Evolutionary conservation across 148 eudicot species (phyloP).

Genomic region (Persicaria tinctoria): DNA sequence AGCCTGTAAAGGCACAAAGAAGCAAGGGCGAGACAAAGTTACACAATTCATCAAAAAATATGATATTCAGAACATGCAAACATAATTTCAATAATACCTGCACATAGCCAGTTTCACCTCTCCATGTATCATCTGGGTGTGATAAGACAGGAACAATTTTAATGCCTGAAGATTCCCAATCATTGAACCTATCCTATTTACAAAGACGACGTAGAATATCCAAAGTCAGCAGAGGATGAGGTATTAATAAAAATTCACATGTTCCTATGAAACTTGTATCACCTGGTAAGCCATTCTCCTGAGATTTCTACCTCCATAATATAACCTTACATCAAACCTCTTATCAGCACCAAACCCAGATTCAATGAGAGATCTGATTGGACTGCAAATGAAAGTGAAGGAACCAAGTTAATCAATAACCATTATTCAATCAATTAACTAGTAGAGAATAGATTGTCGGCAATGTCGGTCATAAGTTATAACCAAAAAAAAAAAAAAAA

Average conservation of each 20-base stretch:
- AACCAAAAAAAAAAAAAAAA: not conserved
- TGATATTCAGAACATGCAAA: not conserved
- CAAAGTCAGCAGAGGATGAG: constrained; percentile 11
- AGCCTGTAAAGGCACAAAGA: constrained; percentile 41
- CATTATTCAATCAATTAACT: not conserved
- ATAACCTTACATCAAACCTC: constrained; percentile 90
- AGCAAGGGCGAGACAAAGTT: not conserved
- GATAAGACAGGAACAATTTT: constrained; percentile 78
- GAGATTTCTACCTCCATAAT: constrained; percentile 91
- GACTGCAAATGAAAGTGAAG: constrained; percentile 42
- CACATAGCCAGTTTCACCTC: constrained; percentile 81
- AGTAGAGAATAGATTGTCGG: not conserved
- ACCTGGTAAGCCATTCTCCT: constrained; percentile 98
- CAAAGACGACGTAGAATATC: constrained; percentile 7
- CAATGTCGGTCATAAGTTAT: not conserved
- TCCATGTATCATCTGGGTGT: constrained; percentile 74
- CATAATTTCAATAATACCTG: constrained; percentile 43
- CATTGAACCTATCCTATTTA: constrained; percentile 75
- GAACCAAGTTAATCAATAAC: not conserved
- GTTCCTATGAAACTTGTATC: constrained; percentile 5
- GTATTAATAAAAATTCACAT: not conserved
- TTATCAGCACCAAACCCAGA: constrained; percentile 67
- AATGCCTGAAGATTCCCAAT: constrained; percentile 85
- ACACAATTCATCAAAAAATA: not conserved
- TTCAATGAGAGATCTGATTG: constrained; percentile 86